Base-by-base conservation (phyloP, 1,284 basidiomycete genomes). In the Ganoderma sinense region DNA sequence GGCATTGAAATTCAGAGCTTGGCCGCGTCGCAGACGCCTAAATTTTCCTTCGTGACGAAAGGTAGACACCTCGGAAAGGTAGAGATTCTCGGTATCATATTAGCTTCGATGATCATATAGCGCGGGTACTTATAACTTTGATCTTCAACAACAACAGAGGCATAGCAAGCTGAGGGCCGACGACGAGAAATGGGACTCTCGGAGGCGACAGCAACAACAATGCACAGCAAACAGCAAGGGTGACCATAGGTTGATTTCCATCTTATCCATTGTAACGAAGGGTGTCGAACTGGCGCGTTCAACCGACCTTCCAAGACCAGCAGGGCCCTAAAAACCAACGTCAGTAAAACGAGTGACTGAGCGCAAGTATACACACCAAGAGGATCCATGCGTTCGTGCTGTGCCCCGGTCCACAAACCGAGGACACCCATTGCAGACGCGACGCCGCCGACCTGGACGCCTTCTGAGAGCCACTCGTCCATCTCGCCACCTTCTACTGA, bases 331-430 rank as follows among this genome's bases (percentile, higher is more conserved):
- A 2, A 55, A 14, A n/a, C 7, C 2, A 4, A 7, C 45, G 45
- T 67, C 51, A 65, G 64, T 18, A 26, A 23, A 23, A 1, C 29
- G 4, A 45, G 11, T 29, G 39, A 36, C 14, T 11, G 14, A 0
- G 2, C 40, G 11, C n/a, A n/a, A 48, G 14, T 18, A 58, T 4
- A 72, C 82, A 69, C 70, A 88, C 89, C 87, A 4, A 86, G 75
- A 1, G 84, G 83, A 75, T 88, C 87, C 29, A 82, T 81, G 4
- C 80, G 76, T 64, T 85, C 83, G 71, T 91, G 89, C 20, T 80
- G 78, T 3, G 87, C 86, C 6, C 88, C 87, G 0, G 88, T 90
- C 89, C 89, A 91, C 77, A 87, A 75, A 4, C 88, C 88, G 0
- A 90, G 78, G 1, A 89, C 76, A 20, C 89, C 89, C 53, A 84